Conservation (phyloP, 2,329 filamentous ascomycete genomes). For the Aspergillus jensenii region DNA sequence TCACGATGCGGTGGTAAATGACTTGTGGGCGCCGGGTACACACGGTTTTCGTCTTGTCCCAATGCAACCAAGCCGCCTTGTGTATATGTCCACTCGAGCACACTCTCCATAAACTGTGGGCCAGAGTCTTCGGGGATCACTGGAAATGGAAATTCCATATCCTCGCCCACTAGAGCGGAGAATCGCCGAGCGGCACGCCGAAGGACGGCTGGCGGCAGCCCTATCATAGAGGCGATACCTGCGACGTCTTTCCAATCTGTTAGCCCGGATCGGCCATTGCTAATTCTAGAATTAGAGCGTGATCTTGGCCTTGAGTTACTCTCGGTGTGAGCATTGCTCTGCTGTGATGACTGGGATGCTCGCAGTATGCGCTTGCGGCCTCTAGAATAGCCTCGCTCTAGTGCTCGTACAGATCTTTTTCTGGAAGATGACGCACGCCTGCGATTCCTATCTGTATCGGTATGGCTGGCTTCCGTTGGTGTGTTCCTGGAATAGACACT, state of each 20-base stretch:
- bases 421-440: conserved; percentile 6
- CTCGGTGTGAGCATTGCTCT: conserved; percentile 8
- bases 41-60: conserved; percentile 25
- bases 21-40: not conserved
- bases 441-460: not conserved
- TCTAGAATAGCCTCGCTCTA: conserved; percentile 22
- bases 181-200: conserved; percentile 72
- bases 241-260: conserved; percentile 86
- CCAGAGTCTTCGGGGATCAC: conserved; percentile 13
- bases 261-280: conserved; percentile 31
- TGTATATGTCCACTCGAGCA: not conserved
- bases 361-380: conserved; percentile 25
- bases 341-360: conserved; percentile 9
- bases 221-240: conserved; percentile 72
- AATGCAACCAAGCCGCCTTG: conserved; percentile 11
- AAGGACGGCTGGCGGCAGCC: conserved; percentile 65
- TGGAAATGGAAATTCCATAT: conserved; percentile 63
- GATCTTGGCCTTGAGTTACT: conserved; percentile 10
- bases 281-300: conserved; percentile 1
- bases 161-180: conserved; percentile 70
- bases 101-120: not conserved
- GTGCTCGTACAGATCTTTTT: conserved; percentile 5
- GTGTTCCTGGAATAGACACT: conserved; percentile 12
- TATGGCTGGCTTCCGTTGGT: not conserved
- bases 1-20: not conserved